Percentiles rank a stretch among this genome's conserved stretches.
These are phyloP conservation scores for Chaetoceros tenuissimus DNA, from an alignment of 108 stramenopile species.

Conservation along the genomic window DNA sequence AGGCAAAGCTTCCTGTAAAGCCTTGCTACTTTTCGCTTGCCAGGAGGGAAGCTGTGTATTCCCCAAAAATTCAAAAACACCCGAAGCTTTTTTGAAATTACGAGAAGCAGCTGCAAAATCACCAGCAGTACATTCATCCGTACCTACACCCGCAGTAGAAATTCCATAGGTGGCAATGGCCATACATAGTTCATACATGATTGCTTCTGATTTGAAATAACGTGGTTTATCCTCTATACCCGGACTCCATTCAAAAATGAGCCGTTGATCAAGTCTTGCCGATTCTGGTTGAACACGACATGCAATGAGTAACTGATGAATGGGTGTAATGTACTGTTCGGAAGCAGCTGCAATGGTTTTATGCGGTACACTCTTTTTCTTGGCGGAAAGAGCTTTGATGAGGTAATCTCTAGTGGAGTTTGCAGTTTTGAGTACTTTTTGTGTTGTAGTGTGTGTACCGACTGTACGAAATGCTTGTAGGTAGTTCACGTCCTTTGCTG, in stretches of 20 bases:
- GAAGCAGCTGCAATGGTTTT: conserved; percentile 44
- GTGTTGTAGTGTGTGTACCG: neutral
- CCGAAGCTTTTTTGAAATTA: conserved; percentile 67
- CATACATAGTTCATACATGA: conserved; percentile 85
- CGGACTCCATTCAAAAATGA: conserved; percentile 55
- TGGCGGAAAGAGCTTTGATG: neutral
- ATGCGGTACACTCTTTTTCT: conserved; percentile 24
- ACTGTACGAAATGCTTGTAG: neutral
- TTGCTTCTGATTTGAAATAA: conserved; percentile 66
- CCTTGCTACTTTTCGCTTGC: conserved; percentile 65
- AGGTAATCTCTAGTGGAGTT: neutral
- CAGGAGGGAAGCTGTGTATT: conserved; percentile 70
- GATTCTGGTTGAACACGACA: conserved; percentile 80
- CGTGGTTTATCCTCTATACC: conserved; percentile 53
- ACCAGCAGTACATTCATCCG: conserved; percentile 57
- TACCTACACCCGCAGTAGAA: conserved; percentile 63
- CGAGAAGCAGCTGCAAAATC: conserved; percentile 68
- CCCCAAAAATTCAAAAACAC: conserved; percentile 59
- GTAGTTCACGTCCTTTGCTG: neutral
- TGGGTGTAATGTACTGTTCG: conserved; percentile 41
- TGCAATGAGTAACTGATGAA: conserved; percentile 69
- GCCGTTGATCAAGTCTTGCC: conserved; percentile 59
- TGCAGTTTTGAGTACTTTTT: neutral
- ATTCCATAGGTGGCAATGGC: conserved; percentile 59
- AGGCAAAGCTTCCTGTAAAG: conserved; percentile 50